Conservation (phyloP, 1,284 basidiomycete genomes). For the Ganoderma leucocontextum region DNA sequence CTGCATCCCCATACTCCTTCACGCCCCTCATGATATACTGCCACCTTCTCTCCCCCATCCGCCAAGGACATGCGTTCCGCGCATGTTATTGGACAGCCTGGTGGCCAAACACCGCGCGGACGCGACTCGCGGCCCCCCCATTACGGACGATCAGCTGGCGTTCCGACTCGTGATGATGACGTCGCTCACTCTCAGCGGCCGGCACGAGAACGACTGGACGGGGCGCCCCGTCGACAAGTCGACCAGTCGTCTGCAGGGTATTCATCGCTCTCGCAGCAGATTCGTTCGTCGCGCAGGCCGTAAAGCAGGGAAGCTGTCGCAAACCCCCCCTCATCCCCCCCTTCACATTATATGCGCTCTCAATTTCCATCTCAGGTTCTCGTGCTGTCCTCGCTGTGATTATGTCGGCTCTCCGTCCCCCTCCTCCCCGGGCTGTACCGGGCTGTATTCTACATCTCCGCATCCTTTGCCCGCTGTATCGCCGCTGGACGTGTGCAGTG, state of each 20-base stretch:
- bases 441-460: not conserved
- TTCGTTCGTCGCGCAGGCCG: not conserved
- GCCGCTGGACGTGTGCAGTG: conserved; percentile 24
- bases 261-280: not conserved
- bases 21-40: conserved; percentile 22
- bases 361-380: conserved; percentile 10
- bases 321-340: not conserved
- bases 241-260: conserved; percentile 7
- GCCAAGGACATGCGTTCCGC: conserved; percentile 15
- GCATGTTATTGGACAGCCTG: conserved; percentile 26
- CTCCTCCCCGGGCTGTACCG: not conserved
- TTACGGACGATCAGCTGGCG: conserved; percentile 20
- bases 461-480: conserved; percentile 26
- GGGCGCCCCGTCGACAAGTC: conserved; percentile 9
- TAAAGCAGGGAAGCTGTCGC: not conserved
- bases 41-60: conserved; percentile 4
- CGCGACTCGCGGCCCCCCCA: conserved; percentile 19
- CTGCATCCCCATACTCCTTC: not conserved
- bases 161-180: conserved; percentile 19
- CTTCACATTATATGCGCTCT: conserved; percentile 13
- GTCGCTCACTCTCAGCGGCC: not conserved
- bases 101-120: conserved; percentile 12
- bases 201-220: conserved; percentile 2
- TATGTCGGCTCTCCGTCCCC: conserved; percentile 21
- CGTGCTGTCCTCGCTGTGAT: conserved; percentile 25